Conservation (phyloP, 257 asterid genomes). For the Plectranthus barbatus region DNA sequence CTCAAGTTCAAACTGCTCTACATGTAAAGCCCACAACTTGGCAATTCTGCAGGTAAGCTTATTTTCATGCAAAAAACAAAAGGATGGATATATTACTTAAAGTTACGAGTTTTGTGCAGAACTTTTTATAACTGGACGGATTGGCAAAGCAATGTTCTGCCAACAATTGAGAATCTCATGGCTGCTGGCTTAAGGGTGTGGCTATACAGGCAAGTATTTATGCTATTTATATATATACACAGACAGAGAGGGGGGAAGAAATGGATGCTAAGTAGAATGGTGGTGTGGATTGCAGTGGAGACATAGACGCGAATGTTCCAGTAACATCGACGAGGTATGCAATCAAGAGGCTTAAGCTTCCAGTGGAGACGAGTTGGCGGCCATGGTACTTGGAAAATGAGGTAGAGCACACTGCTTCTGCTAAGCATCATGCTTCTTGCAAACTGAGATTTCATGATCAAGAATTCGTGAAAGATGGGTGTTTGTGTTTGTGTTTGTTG, state of each 20-base stretch:
- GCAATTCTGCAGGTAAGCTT: slow-evolving; percentile 19
- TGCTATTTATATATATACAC: no score
- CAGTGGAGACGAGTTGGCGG: slow-evolving; percentile 17
- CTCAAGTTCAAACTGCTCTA: slow-evolving; percentile 26
- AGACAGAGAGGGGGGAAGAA: no score
- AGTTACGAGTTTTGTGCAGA: no score
- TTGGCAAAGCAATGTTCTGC: slow-evolving; percentile 16
- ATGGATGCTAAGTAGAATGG: neutral
- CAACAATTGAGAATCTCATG: slow-evolving; percentile 23
- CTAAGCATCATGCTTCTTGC: no score
- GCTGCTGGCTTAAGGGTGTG: no score
- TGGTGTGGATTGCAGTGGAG: slow-evolving; percentile 27
- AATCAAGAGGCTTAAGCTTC: slow-evolving; percentile 23
- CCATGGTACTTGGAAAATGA: slow-evolving; percentile 28
- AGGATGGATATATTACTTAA: no score
- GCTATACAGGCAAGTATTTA: slow-evolving; percentile 26
- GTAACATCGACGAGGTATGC: slow-evolving; percentile 28
- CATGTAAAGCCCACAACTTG: slow-evolving; percentile 30
- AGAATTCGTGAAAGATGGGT: no score
- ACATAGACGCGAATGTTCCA: slow-evolving; percentile 32
- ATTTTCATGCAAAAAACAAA: neutral
- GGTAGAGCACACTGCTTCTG: no score
- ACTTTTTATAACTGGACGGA: slow-evolving; percentile 10
- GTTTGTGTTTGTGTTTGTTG: no score
- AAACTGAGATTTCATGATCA: no score